Evolutionary conservation across 352 stramenopile species (phyloP).

Genomic region (Phytophthora capsici): DNA sequence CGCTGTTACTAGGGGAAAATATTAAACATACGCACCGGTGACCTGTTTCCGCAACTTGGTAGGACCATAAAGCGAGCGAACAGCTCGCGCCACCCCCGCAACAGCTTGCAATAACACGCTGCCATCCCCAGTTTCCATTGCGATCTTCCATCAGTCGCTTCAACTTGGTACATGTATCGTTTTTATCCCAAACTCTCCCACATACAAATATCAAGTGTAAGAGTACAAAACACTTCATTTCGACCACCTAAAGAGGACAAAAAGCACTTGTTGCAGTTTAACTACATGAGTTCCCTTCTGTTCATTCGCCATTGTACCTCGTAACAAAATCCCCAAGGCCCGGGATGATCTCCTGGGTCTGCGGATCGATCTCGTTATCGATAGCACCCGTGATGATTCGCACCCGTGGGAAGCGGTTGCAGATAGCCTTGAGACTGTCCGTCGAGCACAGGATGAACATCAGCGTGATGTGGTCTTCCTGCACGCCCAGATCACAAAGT

Average conservation of each 20-base stretch:
- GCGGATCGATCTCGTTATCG: conserved; percentile 30
- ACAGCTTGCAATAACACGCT: conserved; percentile 28
- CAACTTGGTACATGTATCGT: conserved; percentile 31
- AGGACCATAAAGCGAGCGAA: conserved; percentile 36
- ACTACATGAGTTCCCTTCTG: background rate
- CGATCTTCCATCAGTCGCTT: conserved; percentile 22
- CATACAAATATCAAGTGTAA: conserved; percentile 9
- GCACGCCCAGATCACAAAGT: conserved; percentile 30
- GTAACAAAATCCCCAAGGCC: conserved; percentile 50
- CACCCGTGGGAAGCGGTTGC: conserved; percentile 48
- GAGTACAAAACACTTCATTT: background rate
- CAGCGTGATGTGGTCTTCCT: conserved; percentile 42
- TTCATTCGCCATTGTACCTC: conserved; percentile 42
- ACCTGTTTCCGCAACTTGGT: conserved; percentile 39
- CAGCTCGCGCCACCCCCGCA: conserved; percentile 18
- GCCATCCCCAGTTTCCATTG: background rate
- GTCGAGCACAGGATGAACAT: conserved; percentile 39
- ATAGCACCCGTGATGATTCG: conserved; percentile 43
- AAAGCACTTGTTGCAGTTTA: background rate
- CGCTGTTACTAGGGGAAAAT: background rate
- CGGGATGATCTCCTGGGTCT: conserved; percentile 32
- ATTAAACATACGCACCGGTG: conserved; percentile 4
- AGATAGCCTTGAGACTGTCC: conserved; percentile 36
- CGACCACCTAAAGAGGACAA: conserved; percentile 8
- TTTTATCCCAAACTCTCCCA: conserved; percentile 1